These are phyloP conservation scores for Cucumis cinereus DNA, from an alignment of 306 rosid genomes.

Conservation along the genomic window DNA sequence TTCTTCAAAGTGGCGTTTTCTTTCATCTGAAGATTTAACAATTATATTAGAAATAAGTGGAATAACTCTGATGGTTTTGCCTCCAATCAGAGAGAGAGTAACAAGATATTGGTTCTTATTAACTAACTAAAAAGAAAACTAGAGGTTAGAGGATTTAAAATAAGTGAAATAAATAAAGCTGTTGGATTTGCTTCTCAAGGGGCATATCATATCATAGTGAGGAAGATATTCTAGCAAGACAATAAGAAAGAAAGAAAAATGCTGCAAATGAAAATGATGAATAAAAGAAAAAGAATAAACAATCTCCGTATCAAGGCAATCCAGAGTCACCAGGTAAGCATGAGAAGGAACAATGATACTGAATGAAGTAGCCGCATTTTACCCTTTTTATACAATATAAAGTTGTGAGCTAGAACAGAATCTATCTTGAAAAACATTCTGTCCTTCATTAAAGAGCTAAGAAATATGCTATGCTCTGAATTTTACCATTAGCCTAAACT, in stretches of 20 bases:
- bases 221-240: not conserved
- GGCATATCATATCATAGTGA: not conserved
- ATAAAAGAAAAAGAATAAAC: not conserved
- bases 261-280: not conserved
- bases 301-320: not conserved
- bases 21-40: slow-evolving; percentile 43
- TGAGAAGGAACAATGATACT: not conserved
- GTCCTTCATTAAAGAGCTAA: not conserved
- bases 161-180: not conserved
- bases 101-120: not conserved
- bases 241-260: not conserved
- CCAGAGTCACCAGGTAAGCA: not conserved
- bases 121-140: not conserved
- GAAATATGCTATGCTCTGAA: not conserved
- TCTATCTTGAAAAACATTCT: not conserved
- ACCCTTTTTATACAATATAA: not conserved
- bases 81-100: not conserved
- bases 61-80: not conserved
- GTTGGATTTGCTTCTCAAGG: not conserved
- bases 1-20: slow-evolving; percentile 46
- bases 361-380: not conserved
- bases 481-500: not conserved
- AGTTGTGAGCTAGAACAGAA: not conserved
- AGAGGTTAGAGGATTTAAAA: not conserved
- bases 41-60: slow-evolving; percentile 12